phyloP scores from a whole-genome alignment of 805 yeast genomes.

The Brettanomyces bruxellensis region DNA sequence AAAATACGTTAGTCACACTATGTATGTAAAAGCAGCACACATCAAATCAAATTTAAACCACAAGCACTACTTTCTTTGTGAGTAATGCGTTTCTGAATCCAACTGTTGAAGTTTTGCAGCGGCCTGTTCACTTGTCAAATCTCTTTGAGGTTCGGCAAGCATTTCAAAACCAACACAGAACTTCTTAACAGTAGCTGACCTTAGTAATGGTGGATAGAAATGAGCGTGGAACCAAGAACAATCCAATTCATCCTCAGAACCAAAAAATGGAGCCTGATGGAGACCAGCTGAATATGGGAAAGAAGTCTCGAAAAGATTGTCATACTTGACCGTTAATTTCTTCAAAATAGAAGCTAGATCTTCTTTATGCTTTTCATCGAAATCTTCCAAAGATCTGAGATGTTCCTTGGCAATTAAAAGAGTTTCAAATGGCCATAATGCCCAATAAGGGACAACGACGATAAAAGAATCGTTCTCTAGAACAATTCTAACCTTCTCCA shows the following conservation, averaged over 20 bases:
- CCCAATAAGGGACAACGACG: slow-evolving; percentile 1
- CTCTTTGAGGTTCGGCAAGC: slow-evolving; percentile 1
- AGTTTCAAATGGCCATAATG: slow-evolving; percentile 1
- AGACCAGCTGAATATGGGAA: slow-evolving; percentile 1
- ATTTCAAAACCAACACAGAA: slow-evolving; percentile 2
- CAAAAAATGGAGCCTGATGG: slow-evolving; percentile 1
- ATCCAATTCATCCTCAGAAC: not conserved
- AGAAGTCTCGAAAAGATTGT: not conserved
- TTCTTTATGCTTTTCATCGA: not conserved
- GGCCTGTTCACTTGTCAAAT: slow-evolving; percentile 1
- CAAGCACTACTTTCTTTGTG: not conserved
- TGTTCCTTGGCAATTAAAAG: slow-evolving; percentile 1
- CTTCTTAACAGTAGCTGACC: slow-evolving; percentile 1
- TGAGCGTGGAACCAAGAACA: slow-evolving; percentile 1
- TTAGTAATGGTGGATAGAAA: slow-evolving; percentile 1
- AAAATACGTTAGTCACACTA: no score
- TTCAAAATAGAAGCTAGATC: not conserved
- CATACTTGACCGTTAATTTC: not conserved
- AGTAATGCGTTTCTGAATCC: not conserved
- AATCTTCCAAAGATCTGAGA: not conserved
- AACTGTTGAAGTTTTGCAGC: not conserved
- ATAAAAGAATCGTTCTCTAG: slow-evolving; percentile 1
- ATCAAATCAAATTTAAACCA: no score
- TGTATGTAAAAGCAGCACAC: no score
- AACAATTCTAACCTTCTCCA: not conserved